Evolutionary conservation across 345 rosid genomes (phyloP).

Genomic region (Luvunga scandens): DNA sequence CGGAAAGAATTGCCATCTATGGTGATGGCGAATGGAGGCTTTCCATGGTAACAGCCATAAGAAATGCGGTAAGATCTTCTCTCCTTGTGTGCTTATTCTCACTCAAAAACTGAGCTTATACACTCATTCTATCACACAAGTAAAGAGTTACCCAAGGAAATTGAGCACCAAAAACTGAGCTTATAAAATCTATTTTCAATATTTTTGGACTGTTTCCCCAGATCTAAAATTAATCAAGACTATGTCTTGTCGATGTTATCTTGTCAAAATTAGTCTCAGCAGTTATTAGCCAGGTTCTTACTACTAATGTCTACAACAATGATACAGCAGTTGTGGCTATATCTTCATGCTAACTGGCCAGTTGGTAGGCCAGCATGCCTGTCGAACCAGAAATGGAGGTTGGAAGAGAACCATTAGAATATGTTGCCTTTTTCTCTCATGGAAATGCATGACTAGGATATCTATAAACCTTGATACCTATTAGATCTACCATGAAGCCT

Average conservation of each 20-base stretch:
- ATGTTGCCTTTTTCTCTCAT: neutral
- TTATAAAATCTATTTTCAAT: neutral
- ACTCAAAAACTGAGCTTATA: neutral
- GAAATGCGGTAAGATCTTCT: conserved; percentile 54
- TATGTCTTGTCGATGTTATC: neutral
- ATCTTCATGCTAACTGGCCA: neutral
- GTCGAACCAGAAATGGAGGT: neutral
- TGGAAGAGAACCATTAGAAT: neutral
- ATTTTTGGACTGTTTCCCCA: neutral
- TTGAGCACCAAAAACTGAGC: neutral
- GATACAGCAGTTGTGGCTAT: neutral
- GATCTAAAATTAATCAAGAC: neutral
- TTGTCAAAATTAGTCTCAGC: neutral
- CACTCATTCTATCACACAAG: neutral
- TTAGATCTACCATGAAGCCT: neutral
- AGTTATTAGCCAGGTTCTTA: neutral
- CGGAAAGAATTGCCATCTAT: conserved; percentile 75
- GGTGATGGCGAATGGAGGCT: conserved; percentile 70
- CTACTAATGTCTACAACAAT: neutral
- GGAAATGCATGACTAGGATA: neutral
- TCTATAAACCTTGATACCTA: neutral
- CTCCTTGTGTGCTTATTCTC: neutral
- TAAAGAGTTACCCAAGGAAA: neutral
- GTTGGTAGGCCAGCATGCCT: neutral
- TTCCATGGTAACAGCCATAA: conserved; percentile 51